Evolutionary conservation across 2,329 filamentous ascomycete species (phyloP).

Genomic region (Ophiocordyceps unilateralis): DNA sequence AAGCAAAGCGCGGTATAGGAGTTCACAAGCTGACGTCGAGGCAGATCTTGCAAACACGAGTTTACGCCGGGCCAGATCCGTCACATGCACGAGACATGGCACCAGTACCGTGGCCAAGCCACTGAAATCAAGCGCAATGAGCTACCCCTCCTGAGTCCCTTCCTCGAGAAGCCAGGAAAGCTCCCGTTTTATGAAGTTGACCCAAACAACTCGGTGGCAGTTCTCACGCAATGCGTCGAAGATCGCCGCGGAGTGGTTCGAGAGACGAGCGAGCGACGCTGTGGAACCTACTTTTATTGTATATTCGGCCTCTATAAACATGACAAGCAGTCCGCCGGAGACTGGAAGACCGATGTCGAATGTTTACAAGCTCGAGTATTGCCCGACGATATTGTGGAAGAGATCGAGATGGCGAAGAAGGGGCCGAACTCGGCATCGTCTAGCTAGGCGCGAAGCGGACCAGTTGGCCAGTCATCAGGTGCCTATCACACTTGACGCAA

Average conservation of each 20-base stretch:
- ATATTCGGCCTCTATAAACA: neutral
- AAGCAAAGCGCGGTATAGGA: neutral
- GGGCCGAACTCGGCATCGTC: neutral
- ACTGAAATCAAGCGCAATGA: neutral
- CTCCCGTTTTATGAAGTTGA: neutral
- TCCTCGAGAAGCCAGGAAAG: neutral
- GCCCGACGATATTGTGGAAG: neutral
- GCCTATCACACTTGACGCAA: too few species aligned
- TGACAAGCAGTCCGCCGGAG: neutral
- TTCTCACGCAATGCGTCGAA: neutral
- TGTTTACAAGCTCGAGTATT: neutral
- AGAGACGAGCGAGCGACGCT: neutral
- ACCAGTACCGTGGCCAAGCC: neutral
- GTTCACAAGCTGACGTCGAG: too few species aligned
- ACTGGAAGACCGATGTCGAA: neutral
- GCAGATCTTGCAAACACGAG: conserved; percentile 3
- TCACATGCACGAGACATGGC: conserved; percentile 4
- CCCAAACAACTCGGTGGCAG: neutral
- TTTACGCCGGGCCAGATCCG: conserved; percentile 5
- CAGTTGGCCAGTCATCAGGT: too few species aligned
- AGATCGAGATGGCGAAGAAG: neutral
- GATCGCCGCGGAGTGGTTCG: neutral
- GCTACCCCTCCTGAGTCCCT: neutral
- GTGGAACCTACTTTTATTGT: neutral
- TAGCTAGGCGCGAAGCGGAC: neutral